These are phyloP conservation scores for Cicer cuneatum DNA, from an alignment of 306 rosid species.

Conservation along the genomic window DNA sequence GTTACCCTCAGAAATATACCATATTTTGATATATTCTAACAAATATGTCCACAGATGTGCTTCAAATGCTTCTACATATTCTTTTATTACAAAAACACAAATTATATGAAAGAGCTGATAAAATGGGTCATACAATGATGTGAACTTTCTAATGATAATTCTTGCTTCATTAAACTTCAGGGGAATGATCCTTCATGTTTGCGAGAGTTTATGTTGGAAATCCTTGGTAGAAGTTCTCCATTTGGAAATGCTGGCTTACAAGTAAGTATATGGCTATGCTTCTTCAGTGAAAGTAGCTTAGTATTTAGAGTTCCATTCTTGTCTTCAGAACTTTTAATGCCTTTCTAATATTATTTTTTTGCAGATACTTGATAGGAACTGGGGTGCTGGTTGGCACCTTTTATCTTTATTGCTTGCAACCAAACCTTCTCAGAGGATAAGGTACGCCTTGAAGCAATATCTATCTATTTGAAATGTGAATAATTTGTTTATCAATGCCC, in stretches of 20 bases:
- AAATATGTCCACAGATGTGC: constrained; percentile 14
- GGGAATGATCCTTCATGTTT: constrained; percentile 95
- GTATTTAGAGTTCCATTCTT: constrained; percentile 37
- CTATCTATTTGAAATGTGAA: constrained; percentile 38
- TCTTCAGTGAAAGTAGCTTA: constrained; percentile 14
- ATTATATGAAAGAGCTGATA: constrained; percentile 10
- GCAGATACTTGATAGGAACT: constrained; percentile 97
- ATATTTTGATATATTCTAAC: constrained; percentile 1
- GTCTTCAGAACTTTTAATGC: constrained; percentile 38
- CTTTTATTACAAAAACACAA: constrained; percentile 14
- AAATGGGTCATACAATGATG: constrained; percentile 13
- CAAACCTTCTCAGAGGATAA: constrained; percentile 78
- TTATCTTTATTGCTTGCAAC: constrained; percentile 82
- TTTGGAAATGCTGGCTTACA: constrained; percentile 83
- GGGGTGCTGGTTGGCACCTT: constrained; percentile 99
- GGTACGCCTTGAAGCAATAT: constrained; percentile 54
- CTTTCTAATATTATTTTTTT: constrained; percentile 40
- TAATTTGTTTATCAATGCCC: constrained; percentile 36
- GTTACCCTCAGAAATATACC: not conserved
- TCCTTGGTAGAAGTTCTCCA: constrained; percentile 66
- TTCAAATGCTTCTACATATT: constrained; percentile 26
- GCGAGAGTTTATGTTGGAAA: constrained; percentile 78
- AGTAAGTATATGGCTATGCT: constrained; percentile 48
- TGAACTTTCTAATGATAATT: constrained; percentile 39
- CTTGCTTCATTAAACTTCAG: constrained; percentile 59